Conservation (phyloP, 2,329 filamentous ascomycete genomes). For the Metarhizium brunneum region DNA sequence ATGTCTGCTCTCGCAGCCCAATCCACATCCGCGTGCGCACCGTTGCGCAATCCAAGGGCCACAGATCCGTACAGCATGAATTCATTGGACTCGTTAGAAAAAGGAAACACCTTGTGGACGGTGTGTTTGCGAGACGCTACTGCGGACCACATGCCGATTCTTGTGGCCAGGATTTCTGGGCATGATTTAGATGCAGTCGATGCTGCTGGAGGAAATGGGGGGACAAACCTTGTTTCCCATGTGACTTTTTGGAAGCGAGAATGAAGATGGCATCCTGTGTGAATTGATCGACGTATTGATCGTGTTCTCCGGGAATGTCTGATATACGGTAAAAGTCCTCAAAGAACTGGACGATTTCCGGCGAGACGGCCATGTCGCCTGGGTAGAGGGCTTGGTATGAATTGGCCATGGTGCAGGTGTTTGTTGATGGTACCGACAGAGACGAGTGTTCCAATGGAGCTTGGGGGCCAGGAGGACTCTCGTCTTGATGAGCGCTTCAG, state of each 20-base stretch:
- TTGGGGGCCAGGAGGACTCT: no score
- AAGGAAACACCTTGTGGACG: slow-evolving; percentile 21
- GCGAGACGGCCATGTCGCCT: slow-evolving; percentile 10
- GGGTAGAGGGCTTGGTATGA: slow-evolving; percentile 13
- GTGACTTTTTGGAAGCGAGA: slow-evolving; percentile 17
- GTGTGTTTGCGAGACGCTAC: slow-evolving; percentile 20
- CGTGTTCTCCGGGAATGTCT: slow-evolving; percentile 19
- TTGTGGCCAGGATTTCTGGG: slow-evolving; percentile 18
- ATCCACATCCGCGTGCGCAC: slow-evolving; percentile 28
- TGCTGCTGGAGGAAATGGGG: background rate
- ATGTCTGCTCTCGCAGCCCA: slow-evolving; percentile 48
- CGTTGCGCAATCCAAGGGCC: slow-evolving; percentile 16
- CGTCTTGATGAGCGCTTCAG: no score
- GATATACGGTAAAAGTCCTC: slow-evolving; percentile 20
- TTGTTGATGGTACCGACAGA: background rate
- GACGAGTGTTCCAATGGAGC: background rate
- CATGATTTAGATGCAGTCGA: background rate
- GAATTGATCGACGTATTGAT: slow-evolving; percentile 19
- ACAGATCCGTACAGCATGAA: slow-evolving; percentile 24
- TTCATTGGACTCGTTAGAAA: slow-evolving; percentile 15
- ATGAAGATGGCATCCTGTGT: slow-evolving; percentile 20
- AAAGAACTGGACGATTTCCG: slow-evolving; percentile 17
- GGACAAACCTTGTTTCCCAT: slow-evolving; percentile 15
- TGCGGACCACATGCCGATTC: slow-evolving; percentile 21
- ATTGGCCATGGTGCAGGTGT: background rate